phyloP scores from a whole-genome alignment of 371 early-diverging fungal genomes.

The Ordospora colligata region DNA sequence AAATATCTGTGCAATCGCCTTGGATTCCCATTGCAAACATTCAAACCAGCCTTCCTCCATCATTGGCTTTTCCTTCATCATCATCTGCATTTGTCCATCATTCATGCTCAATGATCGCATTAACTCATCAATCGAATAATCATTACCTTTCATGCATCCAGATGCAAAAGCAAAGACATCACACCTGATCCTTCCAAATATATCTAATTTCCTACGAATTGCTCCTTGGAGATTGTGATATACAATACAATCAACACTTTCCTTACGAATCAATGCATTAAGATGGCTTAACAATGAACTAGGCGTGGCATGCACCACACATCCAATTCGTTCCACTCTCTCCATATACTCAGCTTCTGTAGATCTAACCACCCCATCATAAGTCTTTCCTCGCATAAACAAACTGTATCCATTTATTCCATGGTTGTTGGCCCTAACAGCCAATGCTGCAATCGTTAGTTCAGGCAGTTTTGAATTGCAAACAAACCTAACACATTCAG shows the following conservation, averaged over 20 bases:
- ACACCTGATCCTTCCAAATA: slow-evolving; percentile 32
- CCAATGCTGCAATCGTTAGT: slow-evolving; percentile 29
- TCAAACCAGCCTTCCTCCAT: background rate
- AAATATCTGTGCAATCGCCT: slow-evolving; percentile 41
- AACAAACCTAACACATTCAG: slow-evolving; percentile 30
- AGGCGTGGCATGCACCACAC: background rate
- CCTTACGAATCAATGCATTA: slow-evolving; percentile 6
- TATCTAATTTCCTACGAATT: background rate
- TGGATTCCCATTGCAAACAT: background rate
- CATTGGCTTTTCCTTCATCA: background rate
- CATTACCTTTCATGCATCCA: slow-evolving; percentile 43
- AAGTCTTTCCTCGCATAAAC: slow-evolving; percentile 1
- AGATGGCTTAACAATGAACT: slow-evolving; percentile 10
- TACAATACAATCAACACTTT: slow-evolving; percentile 34
- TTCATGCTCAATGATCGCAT: background rate
- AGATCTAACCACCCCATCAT: background rate
- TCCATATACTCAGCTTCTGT: background rate
- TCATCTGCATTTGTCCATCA: background rate
- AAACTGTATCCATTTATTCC: slow-evolving; percentile 5
- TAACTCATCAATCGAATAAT: slow-evolving; percentile 50
- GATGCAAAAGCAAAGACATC: slow-evolving; percentile 46
- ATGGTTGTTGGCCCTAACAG: background rate
- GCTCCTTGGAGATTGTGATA: slow-evolving; percentile 32
- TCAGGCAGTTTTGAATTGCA: slow-evolving; percentile 11
- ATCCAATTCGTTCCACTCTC: background rate